phyloP scores from a whole-genome alignment of 345 rosid species.

The Linum usitatissimum region DNA sequence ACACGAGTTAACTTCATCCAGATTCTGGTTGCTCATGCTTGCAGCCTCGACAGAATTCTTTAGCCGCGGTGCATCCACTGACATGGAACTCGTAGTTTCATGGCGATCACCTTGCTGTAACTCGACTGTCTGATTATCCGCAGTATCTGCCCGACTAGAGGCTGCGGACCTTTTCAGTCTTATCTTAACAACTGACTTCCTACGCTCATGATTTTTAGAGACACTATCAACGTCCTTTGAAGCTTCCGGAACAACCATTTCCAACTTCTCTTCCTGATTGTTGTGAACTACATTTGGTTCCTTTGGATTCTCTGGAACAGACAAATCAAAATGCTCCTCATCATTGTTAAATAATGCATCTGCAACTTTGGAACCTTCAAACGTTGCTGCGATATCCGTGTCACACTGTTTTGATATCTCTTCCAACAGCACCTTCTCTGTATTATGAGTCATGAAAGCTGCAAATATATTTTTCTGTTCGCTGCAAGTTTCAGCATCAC shows the following conservation, averaged over 20 bases:
- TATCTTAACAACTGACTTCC: conserved; percentile 55
- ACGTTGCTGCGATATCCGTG: conserved; percentile 17
- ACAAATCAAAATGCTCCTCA: conserved; percentile 9
- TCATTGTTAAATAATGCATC: conserved; percentile 9
- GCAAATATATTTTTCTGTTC: conserved; percentile 47
- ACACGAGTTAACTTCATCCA: conserved; percentile 87
- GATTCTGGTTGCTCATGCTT: conserved; percentile 58
- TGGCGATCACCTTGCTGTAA: conserved; percentile 52
- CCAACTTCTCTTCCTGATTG: conserved; percentile 14
- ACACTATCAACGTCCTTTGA: conserved; percentile 39
- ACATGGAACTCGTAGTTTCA: conserved; percentile 67
- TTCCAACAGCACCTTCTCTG: conserved; percentile 33
- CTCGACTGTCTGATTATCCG: conserved; percentile 55
- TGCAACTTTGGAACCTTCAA: conserved; percentile 25
- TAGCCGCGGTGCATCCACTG: conserved; percentile 90
- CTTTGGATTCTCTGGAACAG: conserved; percentile 8
- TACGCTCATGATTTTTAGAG: conserved; percentile 47
- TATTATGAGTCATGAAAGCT: conserved; percentile 17
- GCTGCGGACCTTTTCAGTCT: conserved; percentile 58
- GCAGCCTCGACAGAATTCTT: conserved; percentile 47
- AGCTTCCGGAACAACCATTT: conserved; percentile 16
- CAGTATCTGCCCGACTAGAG: conserved; percentile 59
- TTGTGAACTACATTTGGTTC: conserved; percentile 15
- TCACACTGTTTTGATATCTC: conserved; percentile 25
- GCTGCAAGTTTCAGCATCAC: conserved; percentile 48